Conservation (phyloP, 768 basidiomycete genomes). For the Trametes cingulata region DNA sequence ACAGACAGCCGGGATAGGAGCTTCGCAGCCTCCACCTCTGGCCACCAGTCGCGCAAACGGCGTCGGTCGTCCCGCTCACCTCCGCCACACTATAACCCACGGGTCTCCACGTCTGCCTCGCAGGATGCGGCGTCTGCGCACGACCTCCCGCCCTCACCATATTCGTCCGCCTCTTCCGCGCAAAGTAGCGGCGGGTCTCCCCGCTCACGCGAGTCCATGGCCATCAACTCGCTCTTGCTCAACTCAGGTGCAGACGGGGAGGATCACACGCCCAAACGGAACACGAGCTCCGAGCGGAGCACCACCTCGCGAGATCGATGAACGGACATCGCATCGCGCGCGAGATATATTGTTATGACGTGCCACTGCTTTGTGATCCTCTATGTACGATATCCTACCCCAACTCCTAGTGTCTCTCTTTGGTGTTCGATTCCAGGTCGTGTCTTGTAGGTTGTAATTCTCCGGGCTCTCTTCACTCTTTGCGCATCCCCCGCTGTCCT, state of each 20-base stretch:
- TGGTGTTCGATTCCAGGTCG: neutral
- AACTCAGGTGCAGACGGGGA: constrained; percentile 32
- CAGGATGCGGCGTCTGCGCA: constrained; percentile 37
- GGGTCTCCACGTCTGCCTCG: constrained; percentile 23
- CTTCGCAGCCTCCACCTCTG: constrained; percentile 2
- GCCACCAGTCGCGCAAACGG: constrained; percentile 47
- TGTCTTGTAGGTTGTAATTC: constrained; percentile 3
- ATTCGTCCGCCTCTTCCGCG: constrained; percentile 66
- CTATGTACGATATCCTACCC: constrained; percentile 15
- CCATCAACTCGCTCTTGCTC: constrained; percentile 73
- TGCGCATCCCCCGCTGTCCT: neutral
- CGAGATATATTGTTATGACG: neutral
- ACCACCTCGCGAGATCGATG: constrained; percentile 18
- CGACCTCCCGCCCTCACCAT: constrained; percentile 71
- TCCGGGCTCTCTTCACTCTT: neutral
- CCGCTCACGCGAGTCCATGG: constrained; percentile 73
- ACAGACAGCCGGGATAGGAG: constrained; percentile 5
- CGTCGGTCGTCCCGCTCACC: constrained; percentile 64
- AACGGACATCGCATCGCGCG: neutral
- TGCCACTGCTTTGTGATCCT: too few species aligned
- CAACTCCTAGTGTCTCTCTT: neutral
- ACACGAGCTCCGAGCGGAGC: constrained; percentile 23
- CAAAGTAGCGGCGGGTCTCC: constrained; percentile 70
- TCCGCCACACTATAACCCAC: constrained; percentile 29
- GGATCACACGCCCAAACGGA: constrained; percentile 20